phyloP scores from a whole-genome alignment of 768 basidiomycete genomes.

The Lentinula detonsa region DNA sequence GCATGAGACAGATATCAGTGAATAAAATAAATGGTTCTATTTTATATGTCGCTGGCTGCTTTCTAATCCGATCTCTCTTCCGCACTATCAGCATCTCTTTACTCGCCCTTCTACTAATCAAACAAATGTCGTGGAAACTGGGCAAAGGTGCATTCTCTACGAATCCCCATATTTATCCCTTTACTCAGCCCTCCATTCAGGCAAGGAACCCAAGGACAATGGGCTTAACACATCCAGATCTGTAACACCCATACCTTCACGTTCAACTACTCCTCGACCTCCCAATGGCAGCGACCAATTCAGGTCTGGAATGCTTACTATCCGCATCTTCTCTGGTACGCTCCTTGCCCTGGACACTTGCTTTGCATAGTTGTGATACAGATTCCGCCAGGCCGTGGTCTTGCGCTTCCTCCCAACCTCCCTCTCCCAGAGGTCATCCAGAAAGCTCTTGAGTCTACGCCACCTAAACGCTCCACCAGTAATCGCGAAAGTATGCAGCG shows the following conservation, averaged over 20 bases:
- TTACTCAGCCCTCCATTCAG: conserved; percentile 32
- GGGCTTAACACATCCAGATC: conserved; percentile 64
- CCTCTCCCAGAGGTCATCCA: conserved; percentile 82
- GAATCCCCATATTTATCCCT: not conserved
- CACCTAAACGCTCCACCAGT: conserved; percentile 51
- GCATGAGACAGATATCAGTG: not conserved
- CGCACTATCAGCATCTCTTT: conserved; percentile 14
- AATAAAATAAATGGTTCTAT: not conserved
- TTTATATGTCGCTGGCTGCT: not conserved
- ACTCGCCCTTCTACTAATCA: conserved; percentile 3
- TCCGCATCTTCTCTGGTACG: conserved; percentile 90
- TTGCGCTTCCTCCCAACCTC: conserved; percentile 73
- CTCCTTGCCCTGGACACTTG: conserved; percentile 13
- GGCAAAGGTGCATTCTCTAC: conserved; percentile 24
- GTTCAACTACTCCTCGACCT: conserved; percentile 72
- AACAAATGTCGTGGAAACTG: conserved; percentile 58
- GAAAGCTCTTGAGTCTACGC: conserved; percentile 62
- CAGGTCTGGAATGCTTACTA: conserved; percentile 88
- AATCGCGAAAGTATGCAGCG: conserved; percentile 91
- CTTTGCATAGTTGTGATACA: not conserved
- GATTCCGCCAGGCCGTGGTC: conserved; percentile 61
- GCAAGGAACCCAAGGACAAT: conserved; percentile 67
- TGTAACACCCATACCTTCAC: conserved; percentile 74
- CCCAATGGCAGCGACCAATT: conserved; percentile 54
- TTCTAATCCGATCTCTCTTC: conserved; percentile 17